Evolutionary conservation across 2,329 filamentous ascomycete genomes (phyloP).

Genomic region (Pseudogymnoascus pannorum): DNA sequence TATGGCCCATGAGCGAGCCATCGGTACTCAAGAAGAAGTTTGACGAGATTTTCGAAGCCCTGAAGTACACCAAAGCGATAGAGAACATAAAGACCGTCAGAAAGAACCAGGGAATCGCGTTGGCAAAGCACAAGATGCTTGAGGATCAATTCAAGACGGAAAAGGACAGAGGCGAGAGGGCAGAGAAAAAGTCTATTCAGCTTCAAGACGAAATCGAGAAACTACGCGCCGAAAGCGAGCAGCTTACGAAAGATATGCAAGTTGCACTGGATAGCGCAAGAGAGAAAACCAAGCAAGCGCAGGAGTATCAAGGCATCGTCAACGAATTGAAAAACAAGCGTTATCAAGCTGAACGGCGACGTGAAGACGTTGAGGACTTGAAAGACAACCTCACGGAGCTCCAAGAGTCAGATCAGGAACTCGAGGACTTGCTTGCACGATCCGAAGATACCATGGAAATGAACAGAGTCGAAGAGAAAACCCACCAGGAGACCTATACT

Average conservation of each 20-base stretch:
- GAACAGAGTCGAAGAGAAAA: conserved; percentile 55
- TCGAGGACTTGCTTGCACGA: conserved; percentile 64
- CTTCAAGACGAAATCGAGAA: conserved; percentile 61
- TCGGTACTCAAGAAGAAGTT: conserved; percentile 83
- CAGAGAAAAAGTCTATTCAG: conserved; percentile 56
- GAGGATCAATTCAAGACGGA: conserved; percentile 73
- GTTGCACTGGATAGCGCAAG: conserved; percentile 47
- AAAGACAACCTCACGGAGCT: conserved; percentile 68
- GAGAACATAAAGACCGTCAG: conserved; percentile 84
- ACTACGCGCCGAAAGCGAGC: conserved; percentile 50
- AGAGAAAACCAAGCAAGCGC: conserved; percentile 65
- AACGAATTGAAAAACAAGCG: conserved; percentile 69
- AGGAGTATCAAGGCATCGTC: conserved; percentile 66
- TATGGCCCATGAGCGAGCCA: conserved; percentile 94
- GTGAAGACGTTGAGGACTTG: conserved; percentile 64
- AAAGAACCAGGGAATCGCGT: conserved; percentile 73
- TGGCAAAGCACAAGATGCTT: conserved; percentile 64
- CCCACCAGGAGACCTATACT: conserved; percentile 56
- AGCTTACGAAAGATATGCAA: conserved; percentile 53
- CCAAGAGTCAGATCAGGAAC: conserved; percentile 66
- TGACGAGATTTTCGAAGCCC: conserved; percentile 94
- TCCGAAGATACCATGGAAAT: conserved; percentile 69
- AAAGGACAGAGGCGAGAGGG: conserved; percentile 74
- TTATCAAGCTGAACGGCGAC: conserved; percentile 63
- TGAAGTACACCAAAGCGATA: conserved; percentile 95